Percentiles rank a stretch among this genome's conserved stretches.
phyloP scores from a whole-genome alignment of 768 basidiomycete genomes.

The Kwoniella sp. region DNA sequence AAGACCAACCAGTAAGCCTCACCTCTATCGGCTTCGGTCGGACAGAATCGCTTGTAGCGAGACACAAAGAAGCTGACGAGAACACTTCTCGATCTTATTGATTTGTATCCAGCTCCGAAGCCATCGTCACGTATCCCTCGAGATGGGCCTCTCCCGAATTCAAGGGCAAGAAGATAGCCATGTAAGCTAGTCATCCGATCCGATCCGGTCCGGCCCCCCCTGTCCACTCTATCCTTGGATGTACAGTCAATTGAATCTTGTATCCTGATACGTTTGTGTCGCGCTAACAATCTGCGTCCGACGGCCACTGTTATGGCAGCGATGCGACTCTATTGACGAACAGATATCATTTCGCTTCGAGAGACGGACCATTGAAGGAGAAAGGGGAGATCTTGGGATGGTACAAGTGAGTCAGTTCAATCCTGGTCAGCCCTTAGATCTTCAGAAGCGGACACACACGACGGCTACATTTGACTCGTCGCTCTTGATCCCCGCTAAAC shows the following conservation, averaged over 20 bases:
- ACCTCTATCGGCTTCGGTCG: background rate
- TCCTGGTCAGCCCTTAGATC: too few relatives aligned
- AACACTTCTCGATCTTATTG: background rate
- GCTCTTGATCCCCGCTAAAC: too few relatives aligned
- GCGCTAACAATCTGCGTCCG: background rate
- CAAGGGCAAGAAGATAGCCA: conserved; percentile 46
- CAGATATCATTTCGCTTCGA: conserved; percentile 49
- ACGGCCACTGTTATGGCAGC: conserved; percentile 4
- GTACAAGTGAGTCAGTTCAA: conserved; percentile 55
- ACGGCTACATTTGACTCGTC: too few relatives aligned
- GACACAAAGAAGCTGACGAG: conserved; percentile 9
- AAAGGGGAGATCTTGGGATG: conserved; percentile 53
- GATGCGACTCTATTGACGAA: conserved; percentile 54
- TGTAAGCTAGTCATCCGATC: conserved; percentile 39
- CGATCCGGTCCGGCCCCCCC: too few relatives aligned
- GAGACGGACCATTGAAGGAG: conserved; percentile 37
- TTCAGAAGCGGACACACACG: too few relatives aligned
- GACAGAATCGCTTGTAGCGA: too few relatives aligned
- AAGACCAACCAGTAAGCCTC: conserved; percentile 40
- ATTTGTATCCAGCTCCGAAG: conserved; percentile 11
- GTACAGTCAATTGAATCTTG: too few relatives aligned
- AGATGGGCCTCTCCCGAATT: conserved; percentile 49
- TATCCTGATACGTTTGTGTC: too few relatives aligned
- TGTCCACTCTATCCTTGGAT: background rate
- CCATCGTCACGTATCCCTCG: conserved; percentile 20